Conservation (phyloP, 2,329 filamentous ascomycete genomes). For the Rutstroemia sydowiana region DNA sequence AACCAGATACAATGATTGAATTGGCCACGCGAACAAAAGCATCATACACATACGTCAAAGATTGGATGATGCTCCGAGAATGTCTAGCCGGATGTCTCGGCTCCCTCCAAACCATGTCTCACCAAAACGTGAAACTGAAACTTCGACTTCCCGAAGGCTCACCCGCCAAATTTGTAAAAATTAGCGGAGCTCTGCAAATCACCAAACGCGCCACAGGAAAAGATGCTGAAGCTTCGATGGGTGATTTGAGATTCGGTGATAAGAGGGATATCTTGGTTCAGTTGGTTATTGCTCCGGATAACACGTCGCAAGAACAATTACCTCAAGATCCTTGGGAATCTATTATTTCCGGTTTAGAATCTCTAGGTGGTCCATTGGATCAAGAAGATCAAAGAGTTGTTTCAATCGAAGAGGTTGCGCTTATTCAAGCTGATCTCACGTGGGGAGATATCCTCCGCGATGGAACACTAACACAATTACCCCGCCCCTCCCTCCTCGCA, state of each 20-base stretch:
- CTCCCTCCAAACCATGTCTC: conserved; percentile 86
- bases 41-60: conserved; percentile 96
- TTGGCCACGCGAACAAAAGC: conserved; percentile 92
- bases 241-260: conserved; percentile 90
- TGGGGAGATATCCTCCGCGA: conserved; percentile 93
- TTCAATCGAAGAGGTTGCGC: conserved; percentile 87
- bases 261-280: conserved; percentile 92
- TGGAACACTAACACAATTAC: conserved; percentile 75
- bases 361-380: conserved; percentile 79
- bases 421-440: conserved; percentile 88
- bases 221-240: conserved; percentile 86
- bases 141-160: conserved; percentile 91
- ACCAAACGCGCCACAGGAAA: conserved; percentile 92
- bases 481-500: conserved; percentile 81
- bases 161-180: conserved; percentile 97
- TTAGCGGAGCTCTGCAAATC: conserved; percentile 90
- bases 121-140: conserved; percentile 96
- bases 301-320: conserved; percentile 66
- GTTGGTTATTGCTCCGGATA: conserved; percentile 85
- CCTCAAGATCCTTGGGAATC: conserved; percentile 96
- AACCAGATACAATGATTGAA: conserved; percentile 98
- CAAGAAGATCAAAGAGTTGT: conserved; percentile 74
- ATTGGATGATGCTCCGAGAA: conserved; percentile 99
- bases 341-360: conserved; percentile 90
- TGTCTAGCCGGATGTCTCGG: conserved; percentile 91